phyloP scores from a whole-genome alignment of 164 flowering plant genomes.

The Litsea cubeba region DNA sequence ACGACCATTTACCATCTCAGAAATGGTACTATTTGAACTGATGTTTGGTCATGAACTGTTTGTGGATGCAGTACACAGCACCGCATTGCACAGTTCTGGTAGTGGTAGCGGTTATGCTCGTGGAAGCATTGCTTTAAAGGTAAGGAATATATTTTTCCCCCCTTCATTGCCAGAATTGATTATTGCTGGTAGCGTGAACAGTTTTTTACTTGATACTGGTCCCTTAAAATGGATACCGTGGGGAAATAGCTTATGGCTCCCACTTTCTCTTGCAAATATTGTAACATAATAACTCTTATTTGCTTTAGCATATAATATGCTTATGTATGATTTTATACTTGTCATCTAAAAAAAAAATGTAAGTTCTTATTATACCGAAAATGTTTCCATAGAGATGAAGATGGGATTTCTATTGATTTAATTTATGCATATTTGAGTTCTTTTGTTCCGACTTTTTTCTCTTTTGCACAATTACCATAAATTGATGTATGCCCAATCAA shows the following conservation, averaged over 20 bases:
- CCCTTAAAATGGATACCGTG: neutral
- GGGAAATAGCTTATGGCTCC: neutral
- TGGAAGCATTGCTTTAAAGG: slow-evolving; percentile 35
- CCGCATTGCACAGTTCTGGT: slow-evolving; percentile 13
- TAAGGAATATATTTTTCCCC: slow-evolving; percentile 10
- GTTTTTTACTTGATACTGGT: neutral
- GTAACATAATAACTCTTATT: too few species aligned
- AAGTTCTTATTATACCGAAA: too few species aligned
- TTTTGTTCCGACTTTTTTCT: too few species aligned
- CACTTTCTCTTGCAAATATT: neutral
- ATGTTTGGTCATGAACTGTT: slow-evolving; percentile 8
- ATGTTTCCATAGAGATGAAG: too few species aligned
- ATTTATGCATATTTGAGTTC: too few species aligned
- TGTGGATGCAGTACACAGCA: slow-evolving; percentile 23
- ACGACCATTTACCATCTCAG: neutral
- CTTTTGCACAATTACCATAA: too few species aligned
- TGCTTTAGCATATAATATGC: too few species aligned
- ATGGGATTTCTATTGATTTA: too few species aligned
- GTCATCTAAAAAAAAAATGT: too few species aligned
- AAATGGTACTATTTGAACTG: neutral
- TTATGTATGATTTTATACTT: too few species aligned
- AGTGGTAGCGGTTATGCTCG: slow-evolving; percentile 11
- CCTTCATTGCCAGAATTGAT: too few species aligned
- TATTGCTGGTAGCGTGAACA: neutral
- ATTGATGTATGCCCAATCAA: too few species aligned